Conservation (phyloP, 1,284 basidiomycete genomes). For the Limonomyces culmigenus region DNA sequence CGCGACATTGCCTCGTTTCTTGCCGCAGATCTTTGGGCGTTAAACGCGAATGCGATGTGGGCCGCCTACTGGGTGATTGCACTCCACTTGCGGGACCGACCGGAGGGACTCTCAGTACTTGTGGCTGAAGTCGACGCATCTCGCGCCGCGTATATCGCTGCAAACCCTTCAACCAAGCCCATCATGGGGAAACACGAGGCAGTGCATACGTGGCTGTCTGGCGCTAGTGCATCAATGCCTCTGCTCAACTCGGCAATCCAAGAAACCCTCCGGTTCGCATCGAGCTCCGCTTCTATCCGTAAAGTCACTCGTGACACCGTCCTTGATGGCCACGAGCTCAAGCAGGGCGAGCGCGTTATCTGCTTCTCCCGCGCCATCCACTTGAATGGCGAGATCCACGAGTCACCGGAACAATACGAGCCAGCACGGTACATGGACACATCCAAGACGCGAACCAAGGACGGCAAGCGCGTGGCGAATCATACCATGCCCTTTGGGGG, state of each 20-base stretch:
- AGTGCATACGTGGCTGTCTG: constrained; percentile 7
- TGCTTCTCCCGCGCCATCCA: constrained; percentile 11
- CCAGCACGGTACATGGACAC: constrained; percentile 7
- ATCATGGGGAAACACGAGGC: constrained; percentile 3
- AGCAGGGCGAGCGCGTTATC: constrained; percentile 11
- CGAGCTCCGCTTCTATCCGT: constrained; percentile 15
- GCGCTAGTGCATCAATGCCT: constrained; percentile 8
- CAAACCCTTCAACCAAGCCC: constrained; percentile 4
- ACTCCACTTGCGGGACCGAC: constrained; percentile 12
- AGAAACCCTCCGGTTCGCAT: constrained; percentile 17
- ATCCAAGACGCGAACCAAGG: constrained; percentile 6
- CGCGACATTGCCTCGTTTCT: constrained; percentile 7
- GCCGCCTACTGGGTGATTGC: constrained; percentile 14
- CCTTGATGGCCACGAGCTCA: constrained; percentile 9
- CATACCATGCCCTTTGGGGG: constrained; percentile 12
- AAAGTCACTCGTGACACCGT: constrained; percentile 9
- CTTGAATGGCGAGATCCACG: constrained; percentile 10
- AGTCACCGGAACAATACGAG: constrained; percentile 5
- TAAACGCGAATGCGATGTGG: constrained; percentile 16
- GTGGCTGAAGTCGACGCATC: constrained; percentile 12
- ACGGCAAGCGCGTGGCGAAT: constrained; percentile 9
- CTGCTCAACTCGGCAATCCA: constrained; percentile 14
- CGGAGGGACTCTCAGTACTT: constrained; percentile 11
- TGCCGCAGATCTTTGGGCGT: constrained; percentile 12
- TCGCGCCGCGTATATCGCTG: constrained; percentile 5